Evolutionary conservation across 176 grass and related monocot species (phyloP).

Genomic region (Oryza meyeriana): DNA sequence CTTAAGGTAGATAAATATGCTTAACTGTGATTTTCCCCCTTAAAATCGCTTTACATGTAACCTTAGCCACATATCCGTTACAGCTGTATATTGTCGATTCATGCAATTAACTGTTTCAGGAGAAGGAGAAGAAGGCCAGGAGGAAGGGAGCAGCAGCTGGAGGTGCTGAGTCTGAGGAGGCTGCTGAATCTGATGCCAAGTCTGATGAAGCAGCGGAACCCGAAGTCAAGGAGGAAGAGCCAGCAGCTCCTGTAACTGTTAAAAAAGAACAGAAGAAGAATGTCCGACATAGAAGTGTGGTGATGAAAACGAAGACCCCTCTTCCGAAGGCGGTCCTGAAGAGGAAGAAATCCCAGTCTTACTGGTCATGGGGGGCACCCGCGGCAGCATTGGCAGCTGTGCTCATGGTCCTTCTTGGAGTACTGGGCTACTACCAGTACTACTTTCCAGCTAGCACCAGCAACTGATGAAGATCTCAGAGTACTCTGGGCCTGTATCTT

Average conservation of each 20-base stretch:
- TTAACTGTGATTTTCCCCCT: neutral
- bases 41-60: neutral
- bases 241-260: conserved; percentile 13
- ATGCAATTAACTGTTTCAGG: conserved; percentile 34
- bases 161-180: conserved; percentile 36
- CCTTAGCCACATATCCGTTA: neutral
- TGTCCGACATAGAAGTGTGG: conserved; percentile 22
- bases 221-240: conserved; percentile 26
- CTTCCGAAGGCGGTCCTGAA: conserved; percentile 65
- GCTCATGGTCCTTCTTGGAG: conserved; percentile 39
- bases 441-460: conserved; percentile 42
- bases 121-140: conserved; percentile 82
- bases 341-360: conserved; percentile 58
- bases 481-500: neutral
- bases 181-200: conserved; percentile 55
- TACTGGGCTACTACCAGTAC: conserved; percentile 64
- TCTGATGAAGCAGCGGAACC: conserved; percentile 61
- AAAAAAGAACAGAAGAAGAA: conserved; percentile 70
- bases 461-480: conserved; percentile 27
- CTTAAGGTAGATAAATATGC: conserved; percentile 45
- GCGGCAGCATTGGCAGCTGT: conserved; percentile 4
- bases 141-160: conserved; percentile 43
- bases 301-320: conserved; percentile 35
- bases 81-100: neutral
- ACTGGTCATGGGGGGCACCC: conserved; percentile 60